Evolutionary conservation across 208 protist species (phyloP).

Genomic region (Acanthamoeba culbertsoni): DNA sequence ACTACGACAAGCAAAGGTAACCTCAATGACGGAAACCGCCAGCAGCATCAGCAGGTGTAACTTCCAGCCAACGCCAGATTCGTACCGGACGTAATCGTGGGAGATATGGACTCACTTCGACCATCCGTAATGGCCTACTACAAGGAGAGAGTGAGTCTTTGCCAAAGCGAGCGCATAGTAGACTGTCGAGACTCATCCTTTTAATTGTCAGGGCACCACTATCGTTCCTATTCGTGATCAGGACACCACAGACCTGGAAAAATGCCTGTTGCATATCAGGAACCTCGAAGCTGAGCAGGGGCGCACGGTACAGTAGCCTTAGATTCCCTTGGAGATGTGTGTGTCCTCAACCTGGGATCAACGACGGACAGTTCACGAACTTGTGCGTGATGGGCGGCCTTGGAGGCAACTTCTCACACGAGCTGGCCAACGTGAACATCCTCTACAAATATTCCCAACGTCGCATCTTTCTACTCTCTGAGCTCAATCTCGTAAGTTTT

Average conservation of each 20-base stretch:
- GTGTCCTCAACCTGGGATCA: not conserved
- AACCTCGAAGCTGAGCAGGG: not conserved
- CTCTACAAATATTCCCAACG: conserved; percentile 32
- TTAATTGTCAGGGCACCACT: not conserved
- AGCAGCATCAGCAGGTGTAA: not conserved
- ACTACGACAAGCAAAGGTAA: not conserved
- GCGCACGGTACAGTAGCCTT: not conserved
- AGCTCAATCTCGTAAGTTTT: not conserved
- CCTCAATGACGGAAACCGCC: not conserved
- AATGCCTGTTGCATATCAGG: not conserved
- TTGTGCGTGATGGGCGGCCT: conserved; percentile 24
- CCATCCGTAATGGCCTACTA: not conserved
- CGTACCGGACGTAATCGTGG: conserved; percentile 11
- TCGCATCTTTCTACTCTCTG: not conserved
- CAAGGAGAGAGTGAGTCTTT: not conserved
- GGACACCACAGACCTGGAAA: conserved; percentile 46
- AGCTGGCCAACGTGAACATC: conserved; percentile 42
- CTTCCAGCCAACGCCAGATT: not conserved
- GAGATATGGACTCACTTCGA: conserved; percentile 15
- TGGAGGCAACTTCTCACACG: conserved; percentile 44
- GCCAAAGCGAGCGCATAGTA: not conserved
- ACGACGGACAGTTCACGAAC: not conserved
- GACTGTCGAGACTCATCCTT: not conserved
- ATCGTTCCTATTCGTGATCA: not conserved
- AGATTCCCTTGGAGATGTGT: not conserved